phyloP scores from a whole-genome alignment of 1,284 basidiomycete species.

The Athelia sp. region DNA sequence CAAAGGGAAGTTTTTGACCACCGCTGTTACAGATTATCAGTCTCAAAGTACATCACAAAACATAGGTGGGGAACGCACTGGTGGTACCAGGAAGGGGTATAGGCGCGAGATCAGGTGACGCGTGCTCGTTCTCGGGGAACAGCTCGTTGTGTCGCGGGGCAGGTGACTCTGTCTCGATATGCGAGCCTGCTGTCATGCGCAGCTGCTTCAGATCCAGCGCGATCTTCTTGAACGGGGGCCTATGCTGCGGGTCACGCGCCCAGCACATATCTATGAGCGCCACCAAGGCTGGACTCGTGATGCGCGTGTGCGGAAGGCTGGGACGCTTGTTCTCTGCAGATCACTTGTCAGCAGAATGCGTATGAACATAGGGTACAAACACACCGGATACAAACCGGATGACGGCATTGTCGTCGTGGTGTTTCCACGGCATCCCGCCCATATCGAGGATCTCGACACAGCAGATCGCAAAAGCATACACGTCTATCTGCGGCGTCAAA shows the following conservation, averaged over 20 bases:
- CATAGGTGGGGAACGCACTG: slow-evolving; percentile 2
- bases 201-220: slow-evolving; percentile 33
- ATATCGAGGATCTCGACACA: slow-evolving; percentile 66
- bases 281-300: slow-evolving; percentile 22
- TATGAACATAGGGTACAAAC: slow-evolving; percentile 15
- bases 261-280: slow-evolving; percentile 44
- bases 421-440: slow-evolving; percentile 58
- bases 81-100: slow-evolving; percentile 20
- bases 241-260: slow-evolving; percentile 35
- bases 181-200: slow-evolving; percentile 24
- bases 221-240: slow-evolving; percentile 46
- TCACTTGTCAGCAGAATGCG: background rate
- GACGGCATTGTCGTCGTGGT: slow-evolving; percentile 54
- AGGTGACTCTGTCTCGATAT: slow-evolving; percentile 19
- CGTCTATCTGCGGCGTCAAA: slow-evolving; percentile 57
- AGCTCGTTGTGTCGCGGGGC: slow-evolving; percentile 13
- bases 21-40: background rate
- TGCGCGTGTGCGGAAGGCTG: slow-evolving; percentile 34
- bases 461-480: slow-evolving; percentile 71
- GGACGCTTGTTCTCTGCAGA: slow-evolving; percentile 55
- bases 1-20: background rate
- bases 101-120: slow-evolving; percentile 32
- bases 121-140: slow-evolving; percentile 10
- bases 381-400: slow-evolving; percentile 56
- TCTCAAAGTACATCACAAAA: background rate